phyloP scores from a whole-genome alignment of 2,329 filamentous ascomycete species.

The Alternaria metachromatica region DNA sequence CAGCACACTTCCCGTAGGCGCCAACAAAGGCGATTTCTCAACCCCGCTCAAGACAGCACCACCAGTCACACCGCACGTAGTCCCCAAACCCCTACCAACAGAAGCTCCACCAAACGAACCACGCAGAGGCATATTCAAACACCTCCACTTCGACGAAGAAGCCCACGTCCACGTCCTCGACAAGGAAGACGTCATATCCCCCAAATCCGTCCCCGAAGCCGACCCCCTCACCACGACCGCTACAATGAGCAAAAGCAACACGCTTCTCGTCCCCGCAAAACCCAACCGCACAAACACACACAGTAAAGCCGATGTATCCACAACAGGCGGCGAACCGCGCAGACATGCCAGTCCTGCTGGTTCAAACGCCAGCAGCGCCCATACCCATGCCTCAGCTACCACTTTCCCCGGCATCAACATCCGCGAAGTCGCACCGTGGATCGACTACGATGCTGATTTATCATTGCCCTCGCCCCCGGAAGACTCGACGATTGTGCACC shows the following conservation, averaged over 20 bases:
- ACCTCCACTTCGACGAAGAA: slow-evolving; percentile 15
- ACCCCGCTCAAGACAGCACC: slow-evolving; percentile 18
- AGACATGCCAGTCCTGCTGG: background rate
- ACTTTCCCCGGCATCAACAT: slow-evolving; percentile 16
- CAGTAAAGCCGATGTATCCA: background rate
- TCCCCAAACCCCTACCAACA: background rate
- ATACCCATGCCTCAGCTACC: slow-evolving; percentile 11
- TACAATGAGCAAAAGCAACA: background rate
- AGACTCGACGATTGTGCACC: background rate
- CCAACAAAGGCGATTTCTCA: background rate
- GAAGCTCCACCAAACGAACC: background rate
- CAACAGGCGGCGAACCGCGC: background rate
- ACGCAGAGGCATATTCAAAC: slow-evolving; percentile 12
- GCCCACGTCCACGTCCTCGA: background rate
- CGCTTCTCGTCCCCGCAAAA: background rate
- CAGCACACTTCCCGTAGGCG: background rate
- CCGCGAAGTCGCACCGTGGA: slow-evolving; percentile 34
- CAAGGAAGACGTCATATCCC: slow-evolving; percentile 12
- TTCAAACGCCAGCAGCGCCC: slow-evolving; percentile 19
- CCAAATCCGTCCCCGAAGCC: slow-evolving; percentile 8
- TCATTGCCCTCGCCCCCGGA: background rate
- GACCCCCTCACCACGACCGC: slow-evolving; percentile 4
- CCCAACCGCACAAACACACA: background rate
- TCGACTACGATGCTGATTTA: slow-evolving; percentile 18
- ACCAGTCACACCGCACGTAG: slow-evolving; percentile 11